These are phyloP conservation scores for Laburnicola sp. DNA, from an alignment of 2,329 filamentous ascomycete genomes.

Conservation along the genomic window DNA sequence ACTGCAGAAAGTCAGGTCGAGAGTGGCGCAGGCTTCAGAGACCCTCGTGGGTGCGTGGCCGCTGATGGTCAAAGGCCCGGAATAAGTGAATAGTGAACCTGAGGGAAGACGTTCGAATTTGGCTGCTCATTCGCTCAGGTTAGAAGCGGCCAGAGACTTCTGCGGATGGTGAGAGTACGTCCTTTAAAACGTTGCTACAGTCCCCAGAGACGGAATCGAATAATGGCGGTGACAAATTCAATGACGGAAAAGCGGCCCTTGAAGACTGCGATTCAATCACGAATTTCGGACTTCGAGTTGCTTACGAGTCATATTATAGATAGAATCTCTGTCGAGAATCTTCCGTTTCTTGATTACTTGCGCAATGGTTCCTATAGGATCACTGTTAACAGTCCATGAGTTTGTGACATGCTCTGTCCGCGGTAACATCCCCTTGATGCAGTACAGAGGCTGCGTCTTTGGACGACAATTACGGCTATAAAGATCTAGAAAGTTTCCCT, in stretches of 20 bases:
- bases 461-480: not conserved
- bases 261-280: constrained; percentile 23
- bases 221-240: constrained; percentile 4
- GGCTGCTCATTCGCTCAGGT: constrained; percentile 9
- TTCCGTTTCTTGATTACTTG: constrained; percentile 13
- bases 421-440: not conserved
- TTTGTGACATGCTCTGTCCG: too few relatives aligned
- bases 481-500: constrained; percentile 4
- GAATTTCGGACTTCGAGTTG: constrained; percentile 20
- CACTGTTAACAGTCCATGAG: not conserved
- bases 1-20: constrained; percentile 1
- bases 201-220: constrained; percentile 4
- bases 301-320: constrained; percentile 17
- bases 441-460: not conserved
- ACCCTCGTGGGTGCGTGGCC: not conserved
- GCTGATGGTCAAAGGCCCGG: constrained; percentile 8
- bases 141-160: not conserved
- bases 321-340: constrained; percentile 11
- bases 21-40: constrained; percentile 5
- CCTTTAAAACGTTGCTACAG: constrained; percentile 8
- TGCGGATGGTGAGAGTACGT: not conserved
- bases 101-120: constrained; percentile 4
- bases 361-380: not conserved
- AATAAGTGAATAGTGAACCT: constrained; percentile 1
- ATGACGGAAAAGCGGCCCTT: constrained; percentile 10